A percentile compares a stretch with the other conserved stretches of the same genome.
Conservation (phyloP, 2,329 filamentous ascomycete genomes). For the Penicillium sclerotigenum region DNA sequence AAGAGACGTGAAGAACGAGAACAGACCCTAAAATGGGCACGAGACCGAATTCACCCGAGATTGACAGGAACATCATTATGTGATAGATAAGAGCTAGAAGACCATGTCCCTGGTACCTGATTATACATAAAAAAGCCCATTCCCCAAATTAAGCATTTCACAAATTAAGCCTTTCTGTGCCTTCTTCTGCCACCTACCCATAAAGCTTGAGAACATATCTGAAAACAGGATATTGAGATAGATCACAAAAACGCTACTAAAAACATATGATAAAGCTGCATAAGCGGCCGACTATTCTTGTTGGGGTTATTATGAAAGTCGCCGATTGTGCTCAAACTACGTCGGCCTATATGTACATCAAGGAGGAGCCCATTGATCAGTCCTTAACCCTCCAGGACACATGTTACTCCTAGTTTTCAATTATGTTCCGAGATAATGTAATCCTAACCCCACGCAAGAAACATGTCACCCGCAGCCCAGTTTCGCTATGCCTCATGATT, state of each 20-base stretch:
- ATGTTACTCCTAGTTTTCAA: not conserved
- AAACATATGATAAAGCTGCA: no score
- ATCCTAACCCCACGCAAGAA: not conserved
- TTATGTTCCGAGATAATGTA: constrained; percentile 4
- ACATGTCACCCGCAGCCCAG: not conserved
- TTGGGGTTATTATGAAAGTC: not conserved
- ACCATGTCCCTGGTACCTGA: no score
- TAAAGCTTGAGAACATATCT: no score
- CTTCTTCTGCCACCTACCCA: no score
- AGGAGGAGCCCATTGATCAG: not conserved
- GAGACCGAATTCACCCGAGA: no score
- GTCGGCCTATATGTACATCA: not conserved
- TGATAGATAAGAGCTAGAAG: not conserved
- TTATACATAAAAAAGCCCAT: no score
- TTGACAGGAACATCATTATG: not conserved
- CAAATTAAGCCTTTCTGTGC: no score
- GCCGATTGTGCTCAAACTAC: not conserved
- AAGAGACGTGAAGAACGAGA: not conserved
- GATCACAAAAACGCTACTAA: no score
- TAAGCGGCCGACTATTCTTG: no score
- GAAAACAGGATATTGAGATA: no score
- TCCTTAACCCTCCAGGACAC: not conserved
- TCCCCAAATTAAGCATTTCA: no score
- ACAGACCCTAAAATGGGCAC: not conserved
- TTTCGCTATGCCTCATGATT: not conserved